Evolutionary conservation across 2,329 filamentous ascomycete species (phyloP), one percentile per base, ranked within the genome.

Genomic region (Aspergillus ochraceoroseus): DNA sequence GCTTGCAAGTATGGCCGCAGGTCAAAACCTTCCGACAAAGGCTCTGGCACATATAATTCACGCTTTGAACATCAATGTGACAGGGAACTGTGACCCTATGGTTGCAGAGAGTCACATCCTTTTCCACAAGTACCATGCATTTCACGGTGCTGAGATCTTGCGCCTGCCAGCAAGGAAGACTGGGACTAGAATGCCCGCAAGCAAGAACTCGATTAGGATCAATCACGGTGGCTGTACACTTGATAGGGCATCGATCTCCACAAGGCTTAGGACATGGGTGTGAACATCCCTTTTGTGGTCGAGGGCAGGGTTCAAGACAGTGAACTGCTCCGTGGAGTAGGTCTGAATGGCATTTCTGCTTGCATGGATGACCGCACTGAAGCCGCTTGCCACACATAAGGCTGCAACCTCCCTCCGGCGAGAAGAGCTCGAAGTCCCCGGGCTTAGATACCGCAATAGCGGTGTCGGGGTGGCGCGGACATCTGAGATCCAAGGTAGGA

Each of bases 321-420:
- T 56, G 46, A 9, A 68, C 61, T 3, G 58, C 63, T 12, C 62
- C 47, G 41, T 74, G 72, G 4, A 73, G 54, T 9, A 54, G 36
- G 3, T 66, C 55, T 0, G 70, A 65, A 50, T 74, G 71, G 37
- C 72, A 75, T 41, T 64, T 67, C 19, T 61, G 59, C 7, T 51
- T 46, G 46, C 72, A 75, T 2, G 58, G 42, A 54, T 75, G 71
- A 0, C 71, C 72, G 38, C 72, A 74, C 3, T 45, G 32, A 8
- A 74, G 58, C 9, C 64, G 59, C 18, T 63, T 56, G 3, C 45
- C 65, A 45, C 81, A 85, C 1, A 58, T 59, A 11, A 70, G 54
- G 28, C 56, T 54, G 48, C 80, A 85, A 0, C 82, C 82, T 27
- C 79, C 79, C 55, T 85, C 81, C 0, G 81, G 82, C 0, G 56